Evolutionary conservation across 2,329 filamentous ascomycete species (phyloP).

Genomic region (Epichloe scottii): DNA sequence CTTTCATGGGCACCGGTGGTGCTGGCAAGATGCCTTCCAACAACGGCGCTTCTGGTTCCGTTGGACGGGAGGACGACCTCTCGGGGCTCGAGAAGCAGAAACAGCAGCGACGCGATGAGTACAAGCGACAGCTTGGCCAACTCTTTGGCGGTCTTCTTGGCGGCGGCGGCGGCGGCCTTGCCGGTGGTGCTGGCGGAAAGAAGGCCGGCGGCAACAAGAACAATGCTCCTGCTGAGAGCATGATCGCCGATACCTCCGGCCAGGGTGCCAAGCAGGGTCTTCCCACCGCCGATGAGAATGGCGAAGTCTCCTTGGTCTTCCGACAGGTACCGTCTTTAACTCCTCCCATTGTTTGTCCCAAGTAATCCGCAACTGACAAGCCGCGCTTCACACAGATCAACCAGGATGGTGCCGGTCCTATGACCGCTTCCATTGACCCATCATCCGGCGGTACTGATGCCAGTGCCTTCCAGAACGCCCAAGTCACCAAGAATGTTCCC

Average conservation of each 20-base stretch:
- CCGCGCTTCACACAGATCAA: conserved; percentile 41
- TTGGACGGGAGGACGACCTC: conserved; percentile 32
- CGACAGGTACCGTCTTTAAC: conserved; percentile 26
- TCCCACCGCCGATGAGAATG: conserved; percentile 48
- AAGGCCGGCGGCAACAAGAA: conserved; percentile 25
- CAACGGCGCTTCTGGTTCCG: conserved; percentile 24
- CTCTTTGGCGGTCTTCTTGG: conserved; percentile 16
- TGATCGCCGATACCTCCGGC: conserved; percentile 41
- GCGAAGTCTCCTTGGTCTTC: conserved; percentile 50
- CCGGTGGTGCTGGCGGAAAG: not conserved
- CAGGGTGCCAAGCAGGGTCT: conserved; percentile 39
- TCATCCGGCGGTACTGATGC: conserved; percentile 51
- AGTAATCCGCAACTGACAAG: not conserved
- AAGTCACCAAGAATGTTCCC: conserved; percentile 48
- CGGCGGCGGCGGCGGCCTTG: not conserved
- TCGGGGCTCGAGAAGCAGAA: conserved; percentile 12
- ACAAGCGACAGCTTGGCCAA: conserved; percentile 19
- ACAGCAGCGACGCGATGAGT: conserved; percentile 10
- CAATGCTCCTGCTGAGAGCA: conserved; percentile 29
- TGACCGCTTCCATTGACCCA: conserved; percentile 46
- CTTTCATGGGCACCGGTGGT: conserved; percentile 42
- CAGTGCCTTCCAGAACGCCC: conserved; percentile 45
- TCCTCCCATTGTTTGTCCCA: conserved; percentile 2
- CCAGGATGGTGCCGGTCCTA: conserved; percentile 55
- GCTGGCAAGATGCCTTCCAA: conserved; percentile 21